Conservation (phyloP, 2,329 filamentous ascomycete species). For the Clonostachys rosea region DNA sequence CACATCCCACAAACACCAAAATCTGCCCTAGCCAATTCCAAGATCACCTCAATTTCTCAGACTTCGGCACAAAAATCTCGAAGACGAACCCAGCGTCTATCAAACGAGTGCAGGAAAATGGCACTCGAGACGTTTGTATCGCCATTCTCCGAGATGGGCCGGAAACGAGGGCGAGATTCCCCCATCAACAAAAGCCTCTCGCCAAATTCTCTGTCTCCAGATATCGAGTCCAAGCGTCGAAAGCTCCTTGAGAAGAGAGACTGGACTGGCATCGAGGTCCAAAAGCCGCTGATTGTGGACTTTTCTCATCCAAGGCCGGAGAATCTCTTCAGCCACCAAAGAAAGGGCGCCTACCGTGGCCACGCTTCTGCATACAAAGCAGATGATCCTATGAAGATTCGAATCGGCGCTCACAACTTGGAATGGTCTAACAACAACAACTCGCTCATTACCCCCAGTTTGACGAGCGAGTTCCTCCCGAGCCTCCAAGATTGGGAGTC, state of each 20-base stretch:
- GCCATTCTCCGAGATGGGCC: neutral
- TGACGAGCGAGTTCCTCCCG: neutral
- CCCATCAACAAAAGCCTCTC: too few relatives aligned
- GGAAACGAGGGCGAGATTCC: neutral
- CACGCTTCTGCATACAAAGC: neutral
- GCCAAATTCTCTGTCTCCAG: neutral
- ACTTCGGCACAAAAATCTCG: neutral
- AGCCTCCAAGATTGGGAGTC: too few relatives aligned
- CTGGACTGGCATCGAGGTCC: constrained; percentile 22
- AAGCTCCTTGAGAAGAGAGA: constrained; percentile 16
- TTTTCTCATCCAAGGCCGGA: constrained; percentile 1
- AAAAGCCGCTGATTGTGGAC: constrained; percentile 17
- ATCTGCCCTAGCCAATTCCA: neutral
- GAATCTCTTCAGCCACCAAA: neutral
- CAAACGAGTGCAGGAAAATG: neutral
- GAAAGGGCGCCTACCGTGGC: neutral
- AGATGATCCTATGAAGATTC: neutral
- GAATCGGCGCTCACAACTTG: neutral
- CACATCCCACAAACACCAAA: constrained; percentile 9
- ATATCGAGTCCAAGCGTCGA: constrained; percentile 10
- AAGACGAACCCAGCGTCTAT: neutral
- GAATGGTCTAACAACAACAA: neutral
- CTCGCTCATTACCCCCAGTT: neutral
- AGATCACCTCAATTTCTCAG: neutral
- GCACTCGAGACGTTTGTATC: neutral